Evolutionary conservation across 2,329 filamentous ascomycete species (phyloP), one percentile per base, ranked within the genome.

Genomic region (Fusarium redolens): DNA sequence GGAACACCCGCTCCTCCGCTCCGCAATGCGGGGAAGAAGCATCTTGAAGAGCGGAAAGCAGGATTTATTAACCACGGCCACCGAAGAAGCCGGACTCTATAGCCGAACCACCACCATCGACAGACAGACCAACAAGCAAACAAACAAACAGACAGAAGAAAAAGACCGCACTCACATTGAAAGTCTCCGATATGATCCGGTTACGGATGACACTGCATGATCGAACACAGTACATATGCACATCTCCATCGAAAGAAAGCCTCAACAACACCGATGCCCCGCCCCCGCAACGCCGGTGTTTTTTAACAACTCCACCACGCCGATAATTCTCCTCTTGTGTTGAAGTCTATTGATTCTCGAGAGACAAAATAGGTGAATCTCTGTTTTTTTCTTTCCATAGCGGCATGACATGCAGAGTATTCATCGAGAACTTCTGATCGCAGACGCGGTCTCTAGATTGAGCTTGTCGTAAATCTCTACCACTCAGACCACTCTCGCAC

Each of bases 221-320:
- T 72, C 57, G 62, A 63, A 51, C 55, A 65, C 58, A 64, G 68
- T 65, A 60, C 59, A 54, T 54, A 51, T 58, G 41, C 52, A 65
- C 58, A 58, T 64, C 56, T 43, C n/a, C 56, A 56, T 61, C 61
- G 33, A 48, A 56, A 56, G 35, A 30, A 41, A 40, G 18, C 30
- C 47, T 61, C 61, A 43, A 65, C 43, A 41, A 43, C 28, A 51
- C 48, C 35, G 20, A 31, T 68, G 67, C 71, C 71, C 71, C 71
- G 71, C 71, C 71, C 71, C 71, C 71, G 71, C 71, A 73, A 73
- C 71, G 47, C 62, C 67, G 50, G 61, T 41, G 50, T n/a, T 54
- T 40, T 28, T 40, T 45, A 48, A 11, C 15, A 61, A 68, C 71
- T 73, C 71, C 70, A 73, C 71, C 48, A 64, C 52, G 66, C 51